phyloP scores from a whole-genome alignment of 805 yeast species.

The Kodamaea jinghongensis region DNA sequence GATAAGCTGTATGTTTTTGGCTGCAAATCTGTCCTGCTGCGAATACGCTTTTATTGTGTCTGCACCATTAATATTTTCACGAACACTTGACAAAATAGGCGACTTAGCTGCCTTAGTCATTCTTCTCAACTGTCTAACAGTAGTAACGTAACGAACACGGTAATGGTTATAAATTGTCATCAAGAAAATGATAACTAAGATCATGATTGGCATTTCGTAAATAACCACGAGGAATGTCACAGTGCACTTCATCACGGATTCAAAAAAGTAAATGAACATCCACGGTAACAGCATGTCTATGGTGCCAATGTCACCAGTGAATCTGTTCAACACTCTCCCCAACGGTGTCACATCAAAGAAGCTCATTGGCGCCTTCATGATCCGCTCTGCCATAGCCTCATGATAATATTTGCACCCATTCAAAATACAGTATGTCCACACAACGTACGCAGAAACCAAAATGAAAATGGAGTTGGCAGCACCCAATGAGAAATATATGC shows the following conservation, averaged over 20 bases:
- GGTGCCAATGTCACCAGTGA: slow-evolving; percentile 34
- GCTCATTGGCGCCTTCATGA: slow-evolving; percentile 40
- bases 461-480: slow-evolving; percentile 25
- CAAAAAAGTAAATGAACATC: slow-evolving; percentile 25
- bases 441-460: slow-evolving; percentile 26
- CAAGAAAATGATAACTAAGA: slow-evolving; percentile 24
- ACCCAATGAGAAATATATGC: slow-evolving; percentile 28
- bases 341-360: slow-evolving; percentile 42
- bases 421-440: slow-evolving; percentile 31
- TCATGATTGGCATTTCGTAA: slow-evolving; percentile 32
- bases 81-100: slow-evolving; percentile 35
- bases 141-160: slow-evolving; percentile 31
- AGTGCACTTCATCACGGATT: slow-evolving; percentile 21
- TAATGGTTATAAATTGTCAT: slow-evolving; percentile 29
- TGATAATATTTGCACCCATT: slow-evolving; percentile 34
- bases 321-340: slow-evolving; percentile 39
- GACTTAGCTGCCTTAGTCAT: slow-evolving; percentile 28
- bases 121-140: slow-evolving; percentile 35
- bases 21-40: slow-evolving; percentile 28
- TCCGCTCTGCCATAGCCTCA: slow-evolving; percentile 33
- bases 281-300: slow-evolving; percentile 35
- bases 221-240: slow-evolving; percentile 31
- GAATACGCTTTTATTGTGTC: slow-evolving; percentile 34
- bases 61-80: slow-evolving; percentile 36
- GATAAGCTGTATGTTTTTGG: slow-evolving; percentile 23